Evolutionary conservation across 148 eudicot species (phyloP), one percentile per base, ranked within the genome.

Genomic region (Oxyria digyna): DNA sequence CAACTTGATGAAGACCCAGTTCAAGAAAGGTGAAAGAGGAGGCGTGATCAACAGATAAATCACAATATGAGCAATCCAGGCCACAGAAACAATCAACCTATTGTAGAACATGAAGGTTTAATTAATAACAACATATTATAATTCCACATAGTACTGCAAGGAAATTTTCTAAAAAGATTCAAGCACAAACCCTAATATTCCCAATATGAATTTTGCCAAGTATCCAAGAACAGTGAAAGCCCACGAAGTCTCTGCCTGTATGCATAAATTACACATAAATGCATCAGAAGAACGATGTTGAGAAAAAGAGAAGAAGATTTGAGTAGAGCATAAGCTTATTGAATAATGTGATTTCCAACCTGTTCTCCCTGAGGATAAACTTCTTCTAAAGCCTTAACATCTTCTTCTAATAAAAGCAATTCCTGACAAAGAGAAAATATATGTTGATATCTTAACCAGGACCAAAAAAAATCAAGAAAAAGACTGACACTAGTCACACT

Each of bases 361-460:
- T 94, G 77, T 85, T 94, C 99, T 72, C 99, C 99, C 83, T 94
- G 99, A 77, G 99, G 99, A 78, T 94, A 94, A 96, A 94, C 91
- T 82, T 94, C 99, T 82, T 94, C 99, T 79, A 94, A 79, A 81
- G 92, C 93, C 48, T 88, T 90, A 33, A 88, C 91, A 73, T 94
- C 99, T 69, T 94, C 93, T 79, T 94, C 99, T 74, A 94, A 73
- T 81, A 88, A 85, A 74, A 87, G 93, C 71, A 91, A 67, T 84
- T 94, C 99, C 97, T 91, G 74, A 65, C 80, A 66, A 73, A 62
- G 73, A 75, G 74, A 24, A 76, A 21, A 78, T 48, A 67, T 67
- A 35, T 46, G 27, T 17, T 55, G 24, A 62, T 31, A 21, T 62
- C 15, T 45, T 18, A 3, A 45, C 20, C 5, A 45, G 50, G 20